phyloP scores from a whole-genome alignment of 1,284 basidiomycete genomes.

The Cryptococcus depauperatus region DNA sequence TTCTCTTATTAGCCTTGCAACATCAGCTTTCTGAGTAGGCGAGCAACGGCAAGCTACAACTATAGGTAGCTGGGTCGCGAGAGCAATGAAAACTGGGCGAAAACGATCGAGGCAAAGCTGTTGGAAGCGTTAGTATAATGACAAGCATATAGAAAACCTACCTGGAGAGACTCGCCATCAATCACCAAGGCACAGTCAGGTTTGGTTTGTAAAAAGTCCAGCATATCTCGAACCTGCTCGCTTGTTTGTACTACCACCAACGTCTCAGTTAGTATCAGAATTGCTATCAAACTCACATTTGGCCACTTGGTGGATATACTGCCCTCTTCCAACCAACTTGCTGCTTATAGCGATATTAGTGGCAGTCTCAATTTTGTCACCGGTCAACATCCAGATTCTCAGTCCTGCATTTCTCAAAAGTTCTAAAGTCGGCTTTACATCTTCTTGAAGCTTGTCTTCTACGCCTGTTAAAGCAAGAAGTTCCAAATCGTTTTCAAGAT shows the following conservation, averaged over 20 bases:
- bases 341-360: slow-evolving; percentile 97
- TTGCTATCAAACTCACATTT: slow-evolving; percentile 58
- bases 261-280: not conserved
- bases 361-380: slow-evolving; percentile 98
- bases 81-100: slow-evolving; percentile 88
- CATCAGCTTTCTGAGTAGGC: slow-evolving; percentile 97
- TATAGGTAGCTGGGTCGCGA: slow-evolving; percentile 89
- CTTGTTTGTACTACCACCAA: slow-evolving; percentile 61
- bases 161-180: slow-evolving; percentile 94
- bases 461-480: slow-evolving; percentile 91
- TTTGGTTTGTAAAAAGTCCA: slow-evolving; percentile 93
- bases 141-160: slow-evolving; percentile 27
- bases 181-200: slow-evolving; percentile 96
- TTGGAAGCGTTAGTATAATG: not conserved
- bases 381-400: slow-evolving; percentile 99
- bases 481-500: slow-evolving; percentile 83
- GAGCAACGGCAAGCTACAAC: slow-evolving; percentile 98
- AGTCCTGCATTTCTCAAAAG: slow-evolving; percentile 90
- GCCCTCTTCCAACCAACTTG: slow-evolving; percentile 89
- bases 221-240: slow-evolving; percentile 73
- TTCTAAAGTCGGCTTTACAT: slow-evolving; percentile 89
- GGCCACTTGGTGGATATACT: slow-evolving; percentile 94
- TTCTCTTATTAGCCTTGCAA: slow-evolving; percentile 80
- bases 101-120: slow-evolving; percentile 83
- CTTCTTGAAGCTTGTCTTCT: slow-evolving; percentile 97